phyloP scores from a whole-genome alignment of 768 basidiomycete species.

The Leucocoprinus birnbaumii region DNA sequence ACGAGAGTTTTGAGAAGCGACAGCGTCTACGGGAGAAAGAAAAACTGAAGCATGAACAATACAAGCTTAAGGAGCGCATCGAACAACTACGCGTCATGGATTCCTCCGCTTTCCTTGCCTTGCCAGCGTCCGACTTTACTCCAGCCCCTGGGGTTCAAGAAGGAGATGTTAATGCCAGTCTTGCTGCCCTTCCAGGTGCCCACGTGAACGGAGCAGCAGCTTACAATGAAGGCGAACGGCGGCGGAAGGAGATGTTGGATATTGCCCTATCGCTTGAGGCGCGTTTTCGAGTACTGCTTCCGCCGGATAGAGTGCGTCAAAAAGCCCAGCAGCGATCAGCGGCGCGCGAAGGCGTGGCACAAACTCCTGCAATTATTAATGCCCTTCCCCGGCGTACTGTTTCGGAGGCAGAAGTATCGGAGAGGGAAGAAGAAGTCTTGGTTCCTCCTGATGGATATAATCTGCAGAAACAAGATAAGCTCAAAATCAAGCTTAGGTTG shows the following conservation, averaged over 20 bases:
- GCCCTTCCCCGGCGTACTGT: constrained; percentile 30
- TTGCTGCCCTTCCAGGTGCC: constrained; percentile 24
- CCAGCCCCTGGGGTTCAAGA: constrained; percentile 22
- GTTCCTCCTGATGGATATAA: not conserved
- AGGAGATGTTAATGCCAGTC: constrained; percentile 21
- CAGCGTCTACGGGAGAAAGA: constrained; percentile 87
- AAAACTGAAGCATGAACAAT: constrained; percentile 88
- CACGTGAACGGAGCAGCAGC: constrained; percentile 35
- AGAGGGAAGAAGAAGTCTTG: constrained; percentile 2
- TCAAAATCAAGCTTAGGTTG: constrained; percentile 5
- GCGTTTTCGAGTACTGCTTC: constrained; percentile 73
- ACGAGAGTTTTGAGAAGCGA: constrained; percentile 83
- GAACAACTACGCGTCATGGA: constrained; percentile 82
- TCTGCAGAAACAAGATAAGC: constrained; percentile 1
- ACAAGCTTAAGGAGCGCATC: constrained; percentile 86
- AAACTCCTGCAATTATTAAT: constrained; percentile 20
- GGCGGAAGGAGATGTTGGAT: constrained; percentile 71
- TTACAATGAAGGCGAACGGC: constrained; percentile 66
- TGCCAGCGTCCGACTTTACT: constrained; percentile 61
- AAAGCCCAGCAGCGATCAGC: constrained; percentile 25
- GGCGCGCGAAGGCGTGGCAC: not conserved
- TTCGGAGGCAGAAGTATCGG: not conserved
- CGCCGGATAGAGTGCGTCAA: constrained; percentile 54
- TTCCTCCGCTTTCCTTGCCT: constrained; percentile 58
- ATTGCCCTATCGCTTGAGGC: constrained; percentile 64